A percentile compares a stretch with the other conserved stretches of the same genome.
Conservation (phyloP, 148 eudicot species). For the Persicaria maculosa region DNA sequence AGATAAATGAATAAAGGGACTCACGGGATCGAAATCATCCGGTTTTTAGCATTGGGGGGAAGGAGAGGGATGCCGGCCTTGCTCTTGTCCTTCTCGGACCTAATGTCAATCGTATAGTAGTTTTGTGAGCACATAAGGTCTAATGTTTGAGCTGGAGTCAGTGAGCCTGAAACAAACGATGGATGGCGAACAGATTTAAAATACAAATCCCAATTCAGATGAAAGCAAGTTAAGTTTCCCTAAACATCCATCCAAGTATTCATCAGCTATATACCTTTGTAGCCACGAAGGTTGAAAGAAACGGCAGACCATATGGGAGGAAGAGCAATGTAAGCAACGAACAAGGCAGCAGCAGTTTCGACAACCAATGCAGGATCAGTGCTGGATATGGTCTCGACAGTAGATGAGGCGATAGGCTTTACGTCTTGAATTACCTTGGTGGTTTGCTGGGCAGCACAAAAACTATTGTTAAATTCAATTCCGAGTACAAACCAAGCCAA, state of each 20-base stretch:
- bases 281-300: constrained; percentile 79
- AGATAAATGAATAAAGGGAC: constrained; percentile 17
- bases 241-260: no score
- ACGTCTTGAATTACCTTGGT: constrained; percentile 62
- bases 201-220: neutral
- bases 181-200: neutral
- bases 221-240: neutral
- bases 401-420: constrained; percentile 74
- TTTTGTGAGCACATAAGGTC: constrained; percentile 67
- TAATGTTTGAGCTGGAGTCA: constrained; percentile 85
- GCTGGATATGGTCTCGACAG: constrained; percentile 60
- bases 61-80: constrained; percentile 89
- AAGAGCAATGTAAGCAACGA: constrained; percentile 58
- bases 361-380: constrained; percentile 60
- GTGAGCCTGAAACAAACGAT: constrained; percentile 36
- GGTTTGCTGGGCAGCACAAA: constrained; percentile 64
- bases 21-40: constrained; percentile 79
- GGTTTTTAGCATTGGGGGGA: constrained; percentile 81
- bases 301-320: constrained; percentile 71
- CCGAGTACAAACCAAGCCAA: neutral
- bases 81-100: constrained; percentile 89
- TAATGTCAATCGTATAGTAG: constrained; percentile 66
- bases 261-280: constrained; percentile 46
- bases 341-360: constrained; percentile 59
- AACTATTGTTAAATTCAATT: neutral